Evolutionary conservation across 495 filamentous ascomycete genomes (phyloP).

Genomic region (Cercophora newfieldiana): DNA sequence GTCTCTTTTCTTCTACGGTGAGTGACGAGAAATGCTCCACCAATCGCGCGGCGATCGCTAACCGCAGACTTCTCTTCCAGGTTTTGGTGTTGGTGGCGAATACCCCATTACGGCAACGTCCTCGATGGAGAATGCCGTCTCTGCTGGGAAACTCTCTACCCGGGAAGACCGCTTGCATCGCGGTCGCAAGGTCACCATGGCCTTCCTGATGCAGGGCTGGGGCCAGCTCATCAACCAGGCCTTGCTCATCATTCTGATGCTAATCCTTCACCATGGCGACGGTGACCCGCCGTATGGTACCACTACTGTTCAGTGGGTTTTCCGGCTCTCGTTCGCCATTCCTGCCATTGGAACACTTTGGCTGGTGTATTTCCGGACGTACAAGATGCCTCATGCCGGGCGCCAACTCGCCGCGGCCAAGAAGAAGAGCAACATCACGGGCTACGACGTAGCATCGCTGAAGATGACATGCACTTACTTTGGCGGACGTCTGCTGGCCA

Average conservation of each 20-base stretch:
- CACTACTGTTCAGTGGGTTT: constrained; percentile 76
- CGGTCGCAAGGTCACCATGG: constrained; percentile 86
- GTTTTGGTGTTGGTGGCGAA: constrained; percentile 85
- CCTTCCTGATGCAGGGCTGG: constrained; percentile 97
- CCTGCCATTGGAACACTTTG: constrained; percentile 86
- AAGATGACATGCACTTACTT: constrained; percentile 74
- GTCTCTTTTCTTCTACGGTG: constrained; percentile 85
- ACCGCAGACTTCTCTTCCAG: constrained; percentile 23
- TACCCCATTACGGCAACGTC: constrained; percentile 96
- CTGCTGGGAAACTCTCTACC: constrained; percentile 81
- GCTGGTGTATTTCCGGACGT: constrained; percentile 87
- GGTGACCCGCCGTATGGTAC: constrained; percentile 72
- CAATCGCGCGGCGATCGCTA: neutral
- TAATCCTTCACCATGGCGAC: constrained; percentile 75
- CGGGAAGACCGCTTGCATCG: constrained; percentile 89
- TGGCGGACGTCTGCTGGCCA: constrained; percentile 79
- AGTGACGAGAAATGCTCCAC: constrained; percentile 1
- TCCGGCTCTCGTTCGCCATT: constrained; percentile 80
- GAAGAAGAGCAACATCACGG: constrained; percentile 81
- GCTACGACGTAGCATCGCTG: constrained; percentile 82
- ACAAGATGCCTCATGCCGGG: constrained; percentile 74
- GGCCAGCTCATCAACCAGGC: constrained; percentile 91
- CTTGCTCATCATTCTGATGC: constrained; percentile 74
- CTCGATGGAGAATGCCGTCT: constrained; percentile 88
- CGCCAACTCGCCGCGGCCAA: constrained; percentile 75